Percentiles rank a stretch among this genome's conserved stretches.
Conservation (phyloP, 2,329 filamentous ascomycete genomes). For the Nemania sp. region DNA sequence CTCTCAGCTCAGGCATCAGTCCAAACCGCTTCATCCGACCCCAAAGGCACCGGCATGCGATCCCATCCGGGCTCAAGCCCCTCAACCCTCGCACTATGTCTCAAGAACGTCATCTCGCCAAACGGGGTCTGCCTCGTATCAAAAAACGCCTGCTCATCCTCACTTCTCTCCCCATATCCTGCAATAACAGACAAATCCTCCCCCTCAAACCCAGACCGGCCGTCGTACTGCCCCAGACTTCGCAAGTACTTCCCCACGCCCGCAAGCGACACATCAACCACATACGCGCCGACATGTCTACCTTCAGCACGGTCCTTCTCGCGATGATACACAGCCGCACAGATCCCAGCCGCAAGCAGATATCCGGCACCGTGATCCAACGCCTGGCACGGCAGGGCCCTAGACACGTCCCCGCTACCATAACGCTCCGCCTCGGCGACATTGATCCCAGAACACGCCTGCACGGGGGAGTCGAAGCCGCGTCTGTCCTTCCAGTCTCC, state of each 20-base stretch:
- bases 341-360: slow-evolving; percentile 65
- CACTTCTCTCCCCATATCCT: slow-evolving; percentile 35
- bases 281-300: slow-evolving; percentile 55
- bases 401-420: slow-evolving; percentile 54
- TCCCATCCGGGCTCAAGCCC: slow-evolving; percentile 62
- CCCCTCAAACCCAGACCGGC: slow-evolving; percentile 57
- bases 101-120: slow-evolving; percentile 61
- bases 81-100: slow-evolving; percentile 61
- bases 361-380: slow-evolving; percentile 68
- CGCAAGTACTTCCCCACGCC: slow-evolving; percentile 67
- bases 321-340: slow-evolving; percentile 63
- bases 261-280: slow-evolving; percentile 67
- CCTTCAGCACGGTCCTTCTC: slow-evolving; percentile 53
- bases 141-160: slow-evolving; percentile 51
- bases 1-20: slow-evolving; percentile 18
- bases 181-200: slow-evolving; percentile 41
- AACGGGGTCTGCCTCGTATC: slow-evolving; percentile 60
- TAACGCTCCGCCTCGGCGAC: slow-evolving; percentile 64
- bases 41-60: slow-evolving; percentile 62
- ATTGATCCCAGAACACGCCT: slow-evolving; percentile 68
- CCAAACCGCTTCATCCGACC: slow-evolving; percentile 60
- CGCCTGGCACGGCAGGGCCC: slow-evolving; percentile 64
- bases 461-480: slow-evolving; percentile 64
- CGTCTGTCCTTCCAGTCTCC: slow-evolving; percentile 55
- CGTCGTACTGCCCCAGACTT: slow-evolving; percentile 64